Evolutionary conservation across 176 grass and related monocot genomes (phyloP), one percentile per base, ranked within the genome.

Genomic region (Pharus latifolius): DNA sequence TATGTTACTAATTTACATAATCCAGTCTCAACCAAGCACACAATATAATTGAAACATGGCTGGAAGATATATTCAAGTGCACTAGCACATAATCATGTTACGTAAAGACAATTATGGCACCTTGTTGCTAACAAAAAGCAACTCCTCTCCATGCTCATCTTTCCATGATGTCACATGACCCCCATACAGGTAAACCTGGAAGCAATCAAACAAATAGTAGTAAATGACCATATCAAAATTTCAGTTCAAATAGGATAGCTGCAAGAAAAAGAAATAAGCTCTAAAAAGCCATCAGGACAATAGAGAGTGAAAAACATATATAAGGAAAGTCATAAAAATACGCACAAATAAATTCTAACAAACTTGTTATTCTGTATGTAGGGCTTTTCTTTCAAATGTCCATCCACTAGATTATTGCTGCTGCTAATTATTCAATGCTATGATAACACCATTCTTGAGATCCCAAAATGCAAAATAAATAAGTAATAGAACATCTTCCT

Each of bases 91-190:
- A 62, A 32, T 51, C 16, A 75, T 56, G 67, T 12, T 20, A 37
- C 68, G 38, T 41, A 57, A n/a, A 26, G 30, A 49, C 77, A 55
- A 58, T 17, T 70, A 70, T 8, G 6, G 41, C 57, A 84, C 89
- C 89, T 92, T 92, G 44, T 88, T 85, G 57, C 89, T 92, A 69
- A 85, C 80, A 55, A 92, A 92, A 61, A 92, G 89, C 22, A 92
- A 75, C 63, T 92, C 89, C 29, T 92, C 88, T 25, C 80, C 84
- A 74, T 88, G 66, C n/a, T 84, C 77, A 33, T 92, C 79, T 78
- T 88, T 92, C 89, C 89, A 88, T 69, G 89, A 92, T 67, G 77
- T 92, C 23, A 92, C 89, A 78, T 92, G 84, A 9, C 72, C 84
- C 31, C 89, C 84, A 17, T 92, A 74, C n/a, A 92, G 68, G 77